phyloP scores from a whole-genome alignment of 2,329 filamentous ascomycete species.

The Neofusicoccum laricinum region DNA sequence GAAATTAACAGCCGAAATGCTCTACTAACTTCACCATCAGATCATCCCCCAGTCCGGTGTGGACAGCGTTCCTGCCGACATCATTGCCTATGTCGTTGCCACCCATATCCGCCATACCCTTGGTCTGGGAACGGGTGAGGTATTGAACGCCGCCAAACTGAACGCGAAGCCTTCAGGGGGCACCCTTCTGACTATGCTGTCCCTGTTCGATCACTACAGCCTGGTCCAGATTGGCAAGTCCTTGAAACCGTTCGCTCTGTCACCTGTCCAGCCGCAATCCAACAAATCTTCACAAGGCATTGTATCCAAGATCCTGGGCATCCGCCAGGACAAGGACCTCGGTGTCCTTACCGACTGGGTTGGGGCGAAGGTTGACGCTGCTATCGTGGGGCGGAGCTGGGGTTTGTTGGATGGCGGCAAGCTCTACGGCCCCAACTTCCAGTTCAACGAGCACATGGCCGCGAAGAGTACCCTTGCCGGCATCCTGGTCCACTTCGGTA shows the following conservation, averaged over 20 bases:
- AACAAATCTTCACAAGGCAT: constrained; percentile 34
- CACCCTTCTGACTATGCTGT: constrained; percentile 64
- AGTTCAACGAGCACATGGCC: constrained; percentile 55
- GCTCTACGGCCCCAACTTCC: constrained; percentile 56
- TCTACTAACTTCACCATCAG: constrained; percentile 25
- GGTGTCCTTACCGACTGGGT: constrained; percentile 57
- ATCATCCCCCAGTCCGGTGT: constrained; percentile 61
- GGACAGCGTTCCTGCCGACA: constrained; percentile 60
- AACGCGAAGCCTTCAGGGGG: constrained; percentile 53
- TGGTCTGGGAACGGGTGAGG: constrained; percentile 48
- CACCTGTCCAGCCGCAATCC: constrained; percentile 40
- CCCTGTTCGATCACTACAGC: constrained; percentile 48
- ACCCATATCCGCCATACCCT: constrained; percentile 52
- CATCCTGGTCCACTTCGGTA: constrained; percentile 46
- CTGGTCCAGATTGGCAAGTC: constrained; percentile 47
- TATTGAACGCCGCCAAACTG: constrained; percentile 54
- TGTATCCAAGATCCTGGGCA: constrained; percentile 46
- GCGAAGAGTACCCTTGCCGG: constrained; percentile 50
- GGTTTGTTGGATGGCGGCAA: constrained; percentile 44
- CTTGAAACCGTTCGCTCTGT: constrained; percentile 52
- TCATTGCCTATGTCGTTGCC: constrained; percentile 54
- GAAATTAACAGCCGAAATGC: too few species aligned
- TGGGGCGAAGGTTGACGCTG: constrained; percentile 51
- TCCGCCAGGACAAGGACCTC: constrained; percentile 54
- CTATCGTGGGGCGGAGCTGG: constrained; percentile 60